Evolutionary conservation across 208 protist genomes (phyloP), one percentile per base, ranked within the genome.

Genomic region (Leishmania tarentolae): DNA sequence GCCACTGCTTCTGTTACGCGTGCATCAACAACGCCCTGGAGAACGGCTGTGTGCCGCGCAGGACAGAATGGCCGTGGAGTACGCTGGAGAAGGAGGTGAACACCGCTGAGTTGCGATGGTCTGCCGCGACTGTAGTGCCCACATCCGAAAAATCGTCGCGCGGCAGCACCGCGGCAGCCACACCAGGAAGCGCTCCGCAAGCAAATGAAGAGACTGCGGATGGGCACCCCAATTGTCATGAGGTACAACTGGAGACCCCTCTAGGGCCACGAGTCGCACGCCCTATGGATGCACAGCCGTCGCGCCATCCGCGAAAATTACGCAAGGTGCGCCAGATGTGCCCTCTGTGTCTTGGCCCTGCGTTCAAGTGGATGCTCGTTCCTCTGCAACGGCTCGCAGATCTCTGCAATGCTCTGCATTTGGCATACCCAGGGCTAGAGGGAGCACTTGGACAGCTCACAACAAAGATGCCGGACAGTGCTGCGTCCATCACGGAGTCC

Each of bases 21-120:
- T 97, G 94, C 82, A 92, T 97, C 68, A 91, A 95, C 79, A 40
- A 24, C 19, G 92, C 76, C 8, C 78, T 95, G 8, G 94, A 95
- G 84, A 76, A 91, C 4, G 92, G 94, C 0, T 92, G 82, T 63
- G 73, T 68, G 63, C 79, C 82, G 17, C 69, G 91, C 61, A 47
- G n/a, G 68, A 53, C 52, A 24, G 80, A 82, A 70, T 88, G 87
- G 88, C 84, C 88, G 52, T 90, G 82, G 85, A 78, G 44, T 50
- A 80, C 31, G 31, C 53, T 82, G 42, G 17, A 40, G 17, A 19
- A 42, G n/a, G 75, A 76, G 40, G 79, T 77, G n/a, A 47, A 61
- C 1, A 57, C 76, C 7, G 71, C 68, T 47, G 71, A 77, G 44
- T 63, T 52, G 52, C 82, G 82, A 8, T 81, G 76, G 77, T 21